Percentiles rank a stretch among this genome's conserved stretches.
phyloP scores from a whole-genome alignment of 129 eudicot genomes.

The Gnaphalium uliginosum region DNA sequence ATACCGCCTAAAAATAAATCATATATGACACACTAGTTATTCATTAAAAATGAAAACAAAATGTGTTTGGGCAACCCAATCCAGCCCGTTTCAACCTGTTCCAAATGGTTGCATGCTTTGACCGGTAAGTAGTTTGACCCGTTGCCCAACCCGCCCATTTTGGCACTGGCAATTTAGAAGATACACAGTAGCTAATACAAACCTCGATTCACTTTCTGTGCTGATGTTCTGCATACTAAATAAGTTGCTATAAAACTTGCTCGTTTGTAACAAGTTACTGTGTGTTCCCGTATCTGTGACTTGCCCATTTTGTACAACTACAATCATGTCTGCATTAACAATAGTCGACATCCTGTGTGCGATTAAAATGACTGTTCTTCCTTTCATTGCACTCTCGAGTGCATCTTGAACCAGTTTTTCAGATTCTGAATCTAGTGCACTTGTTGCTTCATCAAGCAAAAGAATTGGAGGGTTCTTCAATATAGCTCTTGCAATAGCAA shows the following conservation, averaged over 20 bases:
- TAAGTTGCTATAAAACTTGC: slow-evolving; percentile 55
- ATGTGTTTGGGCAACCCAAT: not conserved
- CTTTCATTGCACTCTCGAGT: slow-evolving; percentile 83
- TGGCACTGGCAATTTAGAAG: not conserved
- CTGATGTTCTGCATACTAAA: slow-evolving; percentile 76
- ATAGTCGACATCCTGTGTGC: slow-evolving; percentile 86
- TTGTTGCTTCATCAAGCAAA: slow-evolving; percentile 87
- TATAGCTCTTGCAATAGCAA: slow-evolving; percentile 80
- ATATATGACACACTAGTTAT: too few species aligned
- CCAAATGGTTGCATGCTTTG: not conserved
- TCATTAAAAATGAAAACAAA: not conserved
- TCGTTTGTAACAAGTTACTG: slow-evolving; percentile 47
- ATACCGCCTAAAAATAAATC: too few species aligned
- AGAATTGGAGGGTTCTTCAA: slow-evolving; percentile 80
- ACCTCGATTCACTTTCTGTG: slow-evolving; percentile 55
- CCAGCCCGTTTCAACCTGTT: not conserved
- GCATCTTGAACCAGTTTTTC: slow-evolving; percentile 86
- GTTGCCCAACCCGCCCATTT: slow-evolving; percentile 2
- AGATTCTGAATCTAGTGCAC: slow-evolving; percentile 87
- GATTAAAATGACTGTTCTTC: slow-evolving; percentile 77
- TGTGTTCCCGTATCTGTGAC: slow-evolving; percentile 74
- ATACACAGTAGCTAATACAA: slow-evolving; percentile 1
- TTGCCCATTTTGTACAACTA: slow-evolving; percentile 68
- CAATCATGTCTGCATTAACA: slow-evolving; percentile 76
- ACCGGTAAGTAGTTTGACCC: not conserved